Conservation (phyloP, 768 basidiomycete species). For the Calocera cornea region DNA sequence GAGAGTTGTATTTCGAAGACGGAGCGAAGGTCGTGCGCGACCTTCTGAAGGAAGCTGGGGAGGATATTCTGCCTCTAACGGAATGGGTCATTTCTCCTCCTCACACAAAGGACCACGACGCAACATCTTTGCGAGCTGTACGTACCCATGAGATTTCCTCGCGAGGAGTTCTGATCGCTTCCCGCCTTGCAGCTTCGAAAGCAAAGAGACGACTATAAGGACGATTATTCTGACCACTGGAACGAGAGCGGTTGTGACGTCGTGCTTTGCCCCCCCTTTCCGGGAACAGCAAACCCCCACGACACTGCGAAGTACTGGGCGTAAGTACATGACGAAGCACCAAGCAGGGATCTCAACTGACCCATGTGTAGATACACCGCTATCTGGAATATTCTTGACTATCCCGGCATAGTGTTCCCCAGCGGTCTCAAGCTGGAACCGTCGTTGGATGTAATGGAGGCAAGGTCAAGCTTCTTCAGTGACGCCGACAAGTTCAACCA, state of each 20-base stretch:
- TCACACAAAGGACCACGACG: slow-evolving; percentile 2
- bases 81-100: slow-evolving; percentile 3
- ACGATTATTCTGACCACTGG: slow-evolving; percentile 5
- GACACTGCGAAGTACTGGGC: slow-evolving; percentile 10
- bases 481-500: slow-evolving; percentile 7
- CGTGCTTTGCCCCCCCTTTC: slow-evolving; percentile 6
- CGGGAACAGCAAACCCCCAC: slow-evolving; percentile 4
- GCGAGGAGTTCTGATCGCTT: not conserved
- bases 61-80: not conserved
- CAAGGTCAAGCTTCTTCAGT: slow-evolving; percentile 10
- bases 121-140: not conserved
- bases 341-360: not conserved
- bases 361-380: slow-evolving; percentile 18
- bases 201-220: not conserved
- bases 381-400: slow-evolving; percentile 21
- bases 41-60: slow-evolving; percentile 11
- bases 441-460: slow-evolving; percentile 8
- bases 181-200: not conserved
- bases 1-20: slow-evolving; percentile 6
- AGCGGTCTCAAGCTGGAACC: slow-evolving; percentile 12
- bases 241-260: slow-evolving; percentile 6
- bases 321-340: not conserved
- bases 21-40: slow-evolving; percentile 4
- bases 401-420: slow-evolving; percentile 18
- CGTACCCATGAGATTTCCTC: not conserved